A percentile compares a stretch with the other conserved stretches of the same genome.
Evolutionary conservation across 805 yeast genomes (phyloP).

Genomic region (Suhomyces emberorum): DNA sequence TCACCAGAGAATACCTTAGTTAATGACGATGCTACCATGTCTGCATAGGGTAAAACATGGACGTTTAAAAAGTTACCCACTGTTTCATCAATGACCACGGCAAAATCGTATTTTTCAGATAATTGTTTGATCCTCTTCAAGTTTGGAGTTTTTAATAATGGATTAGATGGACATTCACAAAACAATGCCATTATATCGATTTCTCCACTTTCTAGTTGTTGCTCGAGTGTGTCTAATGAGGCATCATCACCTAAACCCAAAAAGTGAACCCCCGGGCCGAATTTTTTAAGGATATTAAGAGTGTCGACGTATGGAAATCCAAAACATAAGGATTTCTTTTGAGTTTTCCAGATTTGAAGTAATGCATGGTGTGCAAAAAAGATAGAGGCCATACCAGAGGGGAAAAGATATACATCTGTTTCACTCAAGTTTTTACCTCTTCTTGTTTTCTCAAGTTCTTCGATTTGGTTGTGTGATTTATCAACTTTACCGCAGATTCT

Average conservation of each 20-base stretch:
- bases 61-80: constrained; percentile 87
- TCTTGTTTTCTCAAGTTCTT: constrained; percentile 24
- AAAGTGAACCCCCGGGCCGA: constrained; percentile 89
- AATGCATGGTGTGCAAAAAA: constrained; percentile 72
- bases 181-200: constrained; percentile 66
- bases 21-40: constrained; percentile 79
- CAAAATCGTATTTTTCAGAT: constrained; percentile 68
- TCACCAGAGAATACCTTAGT: constrained; percentile 94
- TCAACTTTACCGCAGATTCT: constrained; percentile 70
- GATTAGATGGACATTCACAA: constrained; percentile 94
- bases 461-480: constrained; percentile 29
- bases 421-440: constrained; percentile 38
- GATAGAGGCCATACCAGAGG: constrained; percentile 92
- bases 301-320: constrained; percentile 98
- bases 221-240: constrained; percentile 63
- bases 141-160: constrained; percentile 84
- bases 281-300: constrained; percentile 75
- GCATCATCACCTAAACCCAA: constrained; percentile 79
- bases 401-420: constrained; percentile 76
- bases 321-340: constrained; percentile 76
- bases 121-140: constrained; percentile 59
- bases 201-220: constrained; percentile 53
- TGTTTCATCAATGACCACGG: constrained; percentile 89
- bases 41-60: constrained; percentile 78
- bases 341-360: constrained; percentile 22